Base-by-base conservation (phyloP, 257 asterid genomes). In the Verbena officinalis region DNA sequence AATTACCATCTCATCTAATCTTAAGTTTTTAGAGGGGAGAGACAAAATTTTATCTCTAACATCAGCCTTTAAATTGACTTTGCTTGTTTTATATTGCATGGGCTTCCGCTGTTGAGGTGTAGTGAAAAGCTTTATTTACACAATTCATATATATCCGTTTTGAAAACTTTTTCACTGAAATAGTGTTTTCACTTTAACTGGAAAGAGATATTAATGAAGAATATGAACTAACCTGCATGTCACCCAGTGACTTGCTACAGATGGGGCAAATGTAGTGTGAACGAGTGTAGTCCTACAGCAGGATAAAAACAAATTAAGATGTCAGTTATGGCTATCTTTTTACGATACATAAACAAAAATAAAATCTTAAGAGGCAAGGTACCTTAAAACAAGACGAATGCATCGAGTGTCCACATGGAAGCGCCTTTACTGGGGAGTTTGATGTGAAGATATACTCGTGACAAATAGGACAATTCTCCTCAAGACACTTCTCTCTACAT, bases 341-440 rank as follows among this genome's bases (percentile, higher is more conserved):
- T 21, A 64, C n/a, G 27, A 55, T 64, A 48, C 14, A 11, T 22
- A 45, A 50, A 69, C 36, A 43, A 38, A n/a, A 46, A 21, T 56
- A 21, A 60, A 64, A 38, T 10, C 9, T 17, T n/a, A 58, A 45
- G 59, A 55, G 70, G 23, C n/a, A 40, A 48, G 30, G 56, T 69
- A 91, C 97, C 94, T 84, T 83, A 80, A 86, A 91, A 78, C 96
- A 91, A 75, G 86, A 62, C 2, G 97, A 91, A 80, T 91, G 97
- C 96, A 91, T 91, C 58, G 76, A 68, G 81, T 91, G 97, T 54
- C 96, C 96, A 70, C 97, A 91, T 42, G 91, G 91, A 67, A 91
- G 94, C 57, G 78, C 83, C 78, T 91, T 91, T 42, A 86, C 86
- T 0, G 97, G 95, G 75, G 93, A 53, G 76, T 75, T 72, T 10